Evolutionary conservation across 179 eudicot genomes (phyloP).

Genomic region (Vitellaria paradoxa): DNA sequence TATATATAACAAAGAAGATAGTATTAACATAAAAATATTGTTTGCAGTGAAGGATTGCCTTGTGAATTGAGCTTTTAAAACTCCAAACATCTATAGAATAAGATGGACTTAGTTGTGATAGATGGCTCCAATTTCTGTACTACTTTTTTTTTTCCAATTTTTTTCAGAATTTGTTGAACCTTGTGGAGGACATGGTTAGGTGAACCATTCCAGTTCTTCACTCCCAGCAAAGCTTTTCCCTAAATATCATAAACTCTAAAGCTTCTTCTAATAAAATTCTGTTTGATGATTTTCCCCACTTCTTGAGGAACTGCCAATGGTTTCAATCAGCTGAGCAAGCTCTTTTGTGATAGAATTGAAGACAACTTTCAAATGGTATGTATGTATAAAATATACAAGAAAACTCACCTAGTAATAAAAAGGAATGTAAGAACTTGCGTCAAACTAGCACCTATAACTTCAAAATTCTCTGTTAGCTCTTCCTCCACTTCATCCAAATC

Average conservation of each 20-base stretch:
- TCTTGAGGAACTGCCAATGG: conserved; percentile 13
- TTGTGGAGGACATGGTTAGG: conserved; percentile 15
- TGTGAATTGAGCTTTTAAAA: conserved; percentile 47
- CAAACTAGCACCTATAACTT: too few species aligned
- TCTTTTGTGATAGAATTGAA: too few species aligned
- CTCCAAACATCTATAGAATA: conserved; percentile 24
- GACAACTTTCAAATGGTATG: too few species aligned
- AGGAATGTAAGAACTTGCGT: too few species aligned
- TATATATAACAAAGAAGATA: background rate
- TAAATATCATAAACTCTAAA: conserved; percentile 56
- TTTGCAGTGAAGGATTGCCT: conserved; percentile 79
- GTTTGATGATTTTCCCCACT: conserved; percentile 37
- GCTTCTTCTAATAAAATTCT: conserved; percentile 25
- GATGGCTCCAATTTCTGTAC: conserved; percentile 23
- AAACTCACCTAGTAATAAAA: too few species aligned
- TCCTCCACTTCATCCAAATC: too few species aligned
- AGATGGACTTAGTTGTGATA: conserved; percentile 18
- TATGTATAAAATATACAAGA: too few species aligned
- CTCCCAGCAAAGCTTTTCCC: conserved; percentile 29
- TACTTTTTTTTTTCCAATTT: conserved; percentile 22
- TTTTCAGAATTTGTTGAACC: conserved; percentile 9
- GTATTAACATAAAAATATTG: conserved; percentile 35
- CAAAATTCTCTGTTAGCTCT: too few species aligned
- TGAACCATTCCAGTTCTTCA: conserved; percentile 18
- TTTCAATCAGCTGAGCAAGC: too few species aligned